Base-by-base conservation (phyloP, 2,329 filamentous ascomycete species). In the Apiospora sp. region DNA sequence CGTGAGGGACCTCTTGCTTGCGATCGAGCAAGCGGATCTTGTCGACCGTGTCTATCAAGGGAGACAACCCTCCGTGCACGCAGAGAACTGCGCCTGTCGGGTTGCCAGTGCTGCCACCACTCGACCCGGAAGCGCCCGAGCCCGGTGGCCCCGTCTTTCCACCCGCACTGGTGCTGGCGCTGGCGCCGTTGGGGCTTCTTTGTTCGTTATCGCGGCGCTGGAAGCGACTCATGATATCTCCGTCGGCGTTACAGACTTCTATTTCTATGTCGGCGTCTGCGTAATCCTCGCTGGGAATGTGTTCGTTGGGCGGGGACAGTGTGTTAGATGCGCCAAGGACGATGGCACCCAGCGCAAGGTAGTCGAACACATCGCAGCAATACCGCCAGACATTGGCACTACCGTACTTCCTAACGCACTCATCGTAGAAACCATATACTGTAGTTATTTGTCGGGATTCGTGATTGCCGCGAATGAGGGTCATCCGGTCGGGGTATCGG, bases 381-480 rank as follows among this genome's bases (percentile, higher is more conserved):
- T 94, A 98, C 87, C 98, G 98, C 96, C 96, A 99, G 75, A 99
- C 96, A 79, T 98, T 98, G 75, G 96, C 96, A 81, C 98, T 98
- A 83, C 96, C 96, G 83, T 99, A 99, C 87, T 99, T 99, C 82
- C 95, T 94, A 79, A 98, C 91, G 83, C 96, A 99, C 84, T 99
- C 96, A 83, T 98, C 96, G 87, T 99, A 99, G 87, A 99, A 99
- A 75, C 96, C 96, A 83, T 99, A 99, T 73, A 99, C 96, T 84
- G 98, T 96, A 67, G 96, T 99, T 83, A 99, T 99, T 86, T 99
- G 96, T 79, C 96, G 93, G 76, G 95, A 98, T 86, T 99, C 96
- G 89, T 99, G 96, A 86, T 99, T 99, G 81, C 96, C 96, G 82
- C 96, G 95, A 78, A 99, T 93, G 82, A 99, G 97, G 79, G 96